Percentiles rank a stretch among this genome's conserved stretches.
These are phyloP conservation scores for Cercophora samala DNA, from an alignment of 495 filamentous ascomycete genomes.

Conservation along the genomic window DNA sequence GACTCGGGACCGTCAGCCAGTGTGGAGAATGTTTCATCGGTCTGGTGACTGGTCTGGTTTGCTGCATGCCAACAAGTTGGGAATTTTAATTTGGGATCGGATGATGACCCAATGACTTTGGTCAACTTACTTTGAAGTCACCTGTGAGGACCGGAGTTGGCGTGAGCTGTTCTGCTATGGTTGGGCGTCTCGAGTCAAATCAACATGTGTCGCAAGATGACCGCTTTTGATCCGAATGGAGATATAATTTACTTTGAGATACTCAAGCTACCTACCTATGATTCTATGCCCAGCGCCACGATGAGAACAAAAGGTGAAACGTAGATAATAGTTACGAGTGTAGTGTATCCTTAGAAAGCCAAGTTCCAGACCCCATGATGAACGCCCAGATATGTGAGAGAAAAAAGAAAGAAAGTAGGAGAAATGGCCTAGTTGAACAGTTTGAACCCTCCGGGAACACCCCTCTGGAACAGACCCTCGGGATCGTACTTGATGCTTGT, in stretches of 20 bases:
- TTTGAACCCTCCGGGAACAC: constrained; percentile 34
- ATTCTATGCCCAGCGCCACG: neutral
- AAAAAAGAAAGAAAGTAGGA: neutral
- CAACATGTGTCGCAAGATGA: no score
- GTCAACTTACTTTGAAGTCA: no score
- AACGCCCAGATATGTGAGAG: neutral
- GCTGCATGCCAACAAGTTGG: neutral
- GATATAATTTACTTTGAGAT: neutral
- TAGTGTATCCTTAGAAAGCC: neutral
- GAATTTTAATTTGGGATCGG: neutral
- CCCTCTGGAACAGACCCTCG: constrained; percentile 46
- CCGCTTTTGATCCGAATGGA: neutral
- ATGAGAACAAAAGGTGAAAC: neutral
- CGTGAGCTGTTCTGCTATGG: no score
- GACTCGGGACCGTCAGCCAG: neutral
- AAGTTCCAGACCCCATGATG: neutral
- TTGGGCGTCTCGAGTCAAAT: neutral
- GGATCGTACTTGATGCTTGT: constrained; percentile 51
- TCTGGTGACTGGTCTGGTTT: neutral
- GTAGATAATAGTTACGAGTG: neutral
- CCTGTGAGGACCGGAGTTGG: no score
- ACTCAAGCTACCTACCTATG: neutral
- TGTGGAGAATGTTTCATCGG: neutral
- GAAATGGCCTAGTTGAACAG: constrained; percentile 12
- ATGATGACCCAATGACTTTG: neutral